Base-by-base conservation (phyloP, 2,329 filamentous ascomycete species). In the Exophiala oligosperma region DNA sequence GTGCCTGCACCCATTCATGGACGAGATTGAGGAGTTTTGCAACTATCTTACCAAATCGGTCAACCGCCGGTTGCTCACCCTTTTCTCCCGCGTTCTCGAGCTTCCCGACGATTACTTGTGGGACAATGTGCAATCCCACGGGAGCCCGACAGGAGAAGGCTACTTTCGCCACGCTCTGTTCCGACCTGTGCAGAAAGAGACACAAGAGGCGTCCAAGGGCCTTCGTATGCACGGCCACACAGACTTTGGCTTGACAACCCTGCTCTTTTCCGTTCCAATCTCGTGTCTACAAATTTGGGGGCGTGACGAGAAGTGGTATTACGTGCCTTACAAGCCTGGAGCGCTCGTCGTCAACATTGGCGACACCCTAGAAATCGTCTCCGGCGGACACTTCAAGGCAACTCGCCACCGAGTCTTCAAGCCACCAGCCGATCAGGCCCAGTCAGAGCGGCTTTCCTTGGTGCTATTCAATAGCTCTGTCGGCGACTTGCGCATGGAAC, bases 291-390 rank as follows among this genome's bases (percentile, higher is more conserved):
- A 81, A 62, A 76, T 81, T 24, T 77, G 75, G 71, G 74, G 66
- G 52, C 73, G 71, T 2, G 68, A 75, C 28, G 74, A 78, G 24
- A 63, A 77, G 55, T 81, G 79, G 79, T 75, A 78, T 43, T 76
- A 77, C 17, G 78, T 79, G 0, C 73, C 71, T 0, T 77, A 76
- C 54, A 73, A 76, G 41, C 73, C 75, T 3, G 76, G 76, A 12
- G 77, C 76, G 1, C 72, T 81, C n/a, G 76, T 81, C 4, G 74
- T 79, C 48, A 82, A 81, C 49, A 76, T 80, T 6, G 78, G 77
- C 3, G 76, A 78, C 43, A 74, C 73, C 1, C 66, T 78, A 26
- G 70, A 79, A 66, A 76, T 79, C 52, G 72, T 79, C 0, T 77
- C 76, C 1, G 77, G 77, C 2, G 77, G 77, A 0, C 74, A 78